Conservation (phyloP, 2,329 filamentous ascomycete species). For the Colletotrichum siamense region DNA sequence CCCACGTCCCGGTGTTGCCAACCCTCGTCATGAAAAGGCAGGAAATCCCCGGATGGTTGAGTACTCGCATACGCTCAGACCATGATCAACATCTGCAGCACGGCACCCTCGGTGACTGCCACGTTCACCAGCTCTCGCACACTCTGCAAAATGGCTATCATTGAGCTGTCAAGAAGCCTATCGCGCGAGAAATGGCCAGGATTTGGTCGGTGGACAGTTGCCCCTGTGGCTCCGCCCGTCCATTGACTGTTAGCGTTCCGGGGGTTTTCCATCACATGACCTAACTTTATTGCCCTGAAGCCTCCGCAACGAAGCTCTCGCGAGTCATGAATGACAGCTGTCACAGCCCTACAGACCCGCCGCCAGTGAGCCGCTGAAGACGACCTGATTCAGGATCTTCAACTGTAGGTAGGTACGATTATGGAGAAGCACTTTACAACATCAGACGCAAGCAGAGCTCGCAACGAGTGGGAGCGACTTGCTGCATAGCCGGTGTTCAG, state of each 20-base stretch:
- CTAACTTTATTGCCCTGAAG: background rate
- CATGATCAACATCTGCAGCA: background rate
- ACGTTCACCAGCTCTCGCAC: background rate
- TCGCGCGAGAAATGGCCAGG: background rate
- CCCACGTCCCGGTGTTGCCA: background rate
- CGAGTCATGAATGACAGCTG: constrained; percentile 1
- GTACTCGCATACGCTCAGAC: background rate
- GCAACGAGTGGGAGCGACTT: background rate
- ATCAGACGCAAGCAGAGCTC: background rate
- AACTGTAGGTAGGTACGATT: background rate
- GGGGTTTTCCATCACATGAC: background rate
- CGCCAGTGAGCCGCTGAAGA: background rate
- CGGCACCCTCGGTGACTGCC: background rate
- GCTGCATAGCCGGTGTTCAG: background rate
- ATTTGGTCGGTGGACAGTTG: background rate
- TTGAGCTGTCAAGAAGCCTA: background rate
- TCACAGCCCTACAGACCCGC: constrained; percentile 8
- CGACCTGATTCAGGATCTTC: background rate
- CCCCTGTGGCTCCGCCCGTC: background rate
- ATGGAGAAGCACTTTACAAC: background rate
- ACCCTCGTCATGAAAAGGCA: background rate
- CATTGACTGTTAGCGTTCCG: background rate
- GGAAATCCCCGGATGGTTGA: background rate
- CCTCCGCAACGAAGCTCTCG: background rate
- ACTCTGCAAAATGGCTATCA: background rate